Conservation (phyloP, 2,329 filamentous ascomycete species). For the Xylariaceae sp. region DNA sequence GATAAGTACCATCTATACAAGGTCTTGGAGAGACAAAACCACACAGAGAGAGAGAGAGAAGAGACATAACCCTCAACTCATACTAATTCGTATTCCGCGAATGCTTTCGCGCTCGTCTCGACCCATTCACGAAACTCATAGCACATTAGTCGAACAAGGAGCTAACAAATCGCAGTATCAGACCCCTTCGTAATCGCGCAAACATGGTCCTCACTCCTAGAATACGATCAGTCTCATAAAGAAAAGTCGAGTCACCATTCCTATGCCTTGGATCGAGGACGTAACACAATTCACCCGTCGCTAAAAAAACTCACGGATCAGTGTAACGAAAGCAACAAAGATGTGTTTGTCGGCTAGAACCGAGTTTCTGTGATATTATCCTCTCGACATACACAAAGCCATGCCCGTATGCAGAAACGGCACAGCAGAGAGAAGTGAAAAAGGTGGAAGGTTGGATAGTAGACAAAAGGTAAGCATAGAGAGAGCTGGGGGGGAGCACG, state of each 20-base stretch:
- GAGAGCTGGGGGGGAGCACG: conserved; percentile 1
- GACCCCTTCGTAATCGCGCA: too few species aligned
- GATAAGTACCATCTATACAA: too few species aligned
- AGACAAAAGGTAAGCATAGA: neutral
- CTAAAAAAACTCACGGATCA: neutral
- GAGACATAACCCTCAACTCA: too few species aligned
- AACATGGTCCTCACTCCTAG: too few species aligned
- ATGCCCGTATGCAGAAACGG: conserved; percentile 8
- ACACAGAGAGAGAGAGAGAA: too few species aligned
- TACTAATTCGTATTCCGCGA: too few species aligned
- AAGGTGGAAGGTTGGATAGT: neutral
- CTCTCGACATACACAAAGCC: conserved; percentile 18
- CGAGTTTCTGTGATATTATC: conserved; percentile 14
- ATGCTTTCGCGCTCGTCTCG: too few species aligned
- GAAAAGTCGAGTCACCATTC: neutral
- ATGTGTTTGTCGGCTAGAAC: conserved; percentile 1
- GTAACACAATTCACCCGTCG: neutral
- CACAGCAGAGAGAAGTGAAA: neutral
- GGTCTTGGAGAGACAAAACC: too few species aligned
- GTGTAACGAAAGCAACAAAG: neutral
- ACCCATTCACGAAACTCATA: too few species aligned
- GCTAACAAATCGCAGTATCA: too few species aligned
- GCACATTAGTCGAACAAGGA: too few species aligned
- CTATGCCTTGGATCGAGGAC: neutral
- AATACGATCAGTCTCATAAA: neutral